Evolutionary conservation across 208 protist species (phyloP), one percentile per base, ranked within the genome.

Genomic region (Trypanosoma grayi): DNA sequence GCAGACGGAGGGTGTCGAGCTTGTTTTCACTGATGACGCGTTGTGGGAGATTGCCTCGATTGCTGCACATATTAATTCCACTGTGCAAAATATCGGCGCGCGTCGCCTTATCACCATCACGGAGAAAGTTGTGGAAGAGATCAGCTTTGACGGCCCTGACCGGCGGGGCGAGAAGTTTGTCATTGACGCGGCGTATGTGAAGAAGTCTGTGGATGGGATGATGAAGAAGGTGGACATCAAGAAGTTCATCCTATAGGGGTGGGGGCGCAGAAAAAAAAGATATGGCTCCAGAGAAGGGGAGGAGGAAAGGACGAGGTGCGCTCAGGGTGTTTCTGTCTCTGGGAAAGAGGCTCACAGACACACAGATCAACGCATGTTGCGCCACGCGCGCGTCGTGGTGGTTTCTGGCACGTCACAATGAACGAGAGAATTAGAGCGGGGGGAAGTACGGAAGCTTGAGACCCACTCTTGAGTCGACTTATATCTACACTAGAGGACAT

Each of bases 11-110:
- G 93, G 86, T 13, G 95, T 99, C 2, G 73, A 97, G 13, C 84
- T 99, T 10, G 60, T 88, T 27, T 98, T 99, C 64, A 92, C 82
- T 16, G 86, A 98, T 7, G 96, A 97, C 13, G 95, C 97, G 25
- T 76, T 98, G 13, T 83, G 76, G 69, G 95, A 98, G 57, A 98
- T 99, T 60, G 93, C 98, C 0, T 64, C 64, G n/a, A 93, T 99
- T 48, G 92, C 98, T 2, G 81, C 85, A 9, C 88, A 98, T 60
- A 90, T 98, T 37, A 99, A 99, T 75, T 61, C 88, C 25, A 97
- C 93, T 20, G 85, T 99, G 39, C 96, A 99, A 70, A 99, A 99
- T 72, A 99, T 99, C 56, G 98, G 98, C 43, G 97, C 98, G 0
- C 87, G 98, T 28, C 83, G 98, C 33, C 87, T 99, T 40, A 97